phyloP scores from a whole-genome alignment of 176 grass and related monocot species.

The Zea mays region DNA sequence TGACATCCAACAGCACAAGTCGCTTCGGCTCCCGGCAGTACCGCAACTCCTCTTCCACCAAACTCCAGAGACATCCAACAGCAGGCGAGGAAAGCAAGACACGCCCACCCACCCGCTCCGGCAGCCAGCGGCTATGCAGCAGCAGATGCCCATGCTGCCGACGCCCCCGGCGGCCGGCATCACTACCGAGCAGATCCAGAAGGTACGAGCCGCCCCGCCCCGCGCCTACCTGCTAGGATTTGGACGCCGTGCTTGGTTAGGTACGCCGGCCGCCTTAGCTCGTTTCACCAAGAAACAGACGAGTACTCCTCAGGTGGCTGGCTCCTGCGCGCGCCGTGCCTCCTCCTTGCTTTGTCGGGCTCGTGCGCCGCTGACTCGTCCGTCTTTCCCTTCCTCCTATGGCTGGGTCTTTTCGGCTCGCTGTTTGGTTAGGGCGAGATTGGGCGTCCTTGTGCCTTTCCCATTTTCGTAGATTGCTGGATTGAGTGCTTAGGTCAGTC shows the following conservation, averaged over 20 bases:
- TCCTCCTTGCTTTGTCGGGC: neutral
- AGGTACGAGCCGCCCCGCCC: slow-evolving; percentile 38
- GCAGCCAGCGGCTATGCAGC: slow-evolving; percentile 60
- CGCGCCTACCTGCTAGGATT: slow-evolving; percentile 38
- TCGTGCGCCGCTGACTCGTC: too few relatives aligned
- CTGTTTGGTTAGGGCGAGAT: neutral
- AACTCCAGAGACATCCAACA: slow-evolving; percentile 14
- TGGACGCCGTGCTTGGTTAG: neutral
- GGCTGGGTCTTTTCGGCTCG: neutral
- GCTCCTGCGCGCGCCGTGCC: neutral
- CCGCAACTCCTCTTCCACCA: neutral
- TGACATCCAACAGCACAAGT: too few relatives aligned
- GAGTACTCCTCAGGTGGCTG: neutral
- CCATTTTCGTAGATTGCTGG: neutral
- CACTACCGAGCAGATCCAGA: slow-evolving; percentile 97
- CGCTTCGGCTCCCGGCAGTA: neutral
- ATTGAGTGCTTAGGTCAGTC: neutral
- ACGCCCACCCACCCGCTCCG: slow-evolving; percentile 3
- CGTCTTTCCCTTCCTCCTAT: too few relatives aligned
- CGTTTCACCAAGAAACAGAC: neutral
- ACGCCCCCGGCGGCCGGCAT: slow-evolving; percentile 54
- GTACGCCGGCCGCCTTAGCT: neutral
- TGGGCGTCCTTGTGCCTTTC: neutral
- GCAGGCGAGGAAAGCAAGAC: neutral
- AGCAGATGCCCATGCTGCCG: slow-evolving; percentile 59